These are phyloP conservation scores for Kwoniella dejecticola DNA, from an alignment of 768 basidiomycete species.

Conservation along the genomic window DNA sequence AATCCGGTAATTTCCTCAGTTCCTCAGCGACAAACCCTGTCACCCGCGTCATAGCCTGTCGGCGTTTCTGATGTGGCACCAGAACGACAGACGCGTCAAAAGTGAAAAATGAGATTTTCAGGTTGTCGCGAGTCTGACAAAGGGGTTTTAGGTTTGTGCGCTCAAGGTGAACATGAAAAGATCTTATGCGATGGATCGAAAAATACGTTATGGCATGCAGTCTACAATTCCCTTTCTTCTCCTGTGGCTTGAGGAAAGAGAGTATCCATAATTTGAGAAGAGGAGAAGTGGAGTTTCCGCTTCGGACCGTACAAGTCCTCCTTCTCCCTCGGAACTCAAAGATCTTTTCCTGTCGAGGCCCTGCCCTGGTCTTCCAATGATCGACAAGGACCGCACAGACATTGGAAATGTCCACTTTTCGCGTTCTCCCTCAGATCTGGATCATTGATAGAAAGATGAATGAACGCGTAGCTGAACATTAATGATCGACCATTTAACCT, in stretches of 20 bases:
- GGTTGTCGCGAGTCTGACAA: neutral
- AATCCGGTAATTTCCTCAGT: slow-evolving; percentile 2
- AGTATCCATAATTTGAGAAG: neutral
- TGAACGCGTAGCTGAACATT: no score
- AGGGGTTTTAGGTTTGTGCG: neutral
- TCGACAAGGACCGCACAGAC: no score
- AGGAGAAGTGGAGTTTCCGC: neutral
- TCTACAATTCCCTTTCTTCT: no score
- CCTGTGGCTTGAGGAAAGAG: no score
- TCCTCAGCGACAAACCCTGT: neutral
- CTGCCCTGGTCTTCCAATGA: no score
- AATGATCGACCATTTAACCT: no score
- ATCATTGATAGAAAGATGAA: no score
- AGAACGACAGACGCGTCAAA: slow-evolving; percentile 5
- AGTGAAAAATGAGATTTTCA: slow-evolving; percentile 14
- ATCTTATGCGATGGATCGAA: slow-evolving; percentile 12
- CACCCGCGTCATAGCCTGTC: slow-evolving; percentile 6
- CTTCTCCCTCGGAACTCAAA: neutral
- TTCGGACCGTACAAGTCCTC: slow-evolving; percentile 1
- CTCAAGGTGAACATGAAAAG: slow-evolving; percentile 20
- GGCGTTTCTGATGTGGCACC: slow-evolving; percentile 6
- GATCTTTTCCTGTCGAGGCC: no score
- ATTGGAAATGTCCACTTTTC: no score
- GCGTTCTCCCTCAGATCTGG: no score
- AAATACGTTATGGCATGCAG: no score